phyloP scores from a whole-genome alignment of 148 eudicot genomes.

The Nepenthes mirabilis region DNA sequence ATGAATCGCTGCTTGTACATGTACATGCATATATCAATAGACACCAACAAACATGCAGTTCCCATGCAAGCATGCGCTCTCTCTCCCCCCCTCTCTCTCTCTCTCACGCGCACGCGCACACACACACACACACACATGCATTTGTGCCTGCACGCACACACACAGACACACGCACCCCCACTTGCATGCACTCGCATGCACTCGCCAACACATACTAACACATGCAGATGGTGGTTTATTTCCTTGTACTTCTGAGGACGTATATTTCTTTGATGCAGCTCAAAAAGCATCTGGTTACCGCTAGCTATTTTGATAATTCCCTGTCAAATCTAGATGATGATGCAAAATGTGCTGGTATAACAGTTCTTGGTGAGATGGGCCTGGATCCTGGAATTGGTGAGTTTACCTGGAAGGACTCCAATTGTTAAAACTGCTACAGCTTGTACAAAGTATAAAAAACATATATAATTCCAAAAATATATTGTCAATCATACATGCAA shows the following conservation, averaged over 20 bases:
- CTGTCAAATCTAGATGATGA: constrained; percentile 59
- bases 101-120: background rate
- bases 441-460: background rate
- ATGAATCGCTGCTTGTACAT: too few relatives aligned
- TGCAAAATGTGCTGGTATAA: constrained; percentile 70
- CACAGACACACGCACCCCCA: too few relatives aligned
- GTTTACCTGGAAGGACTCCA: background rate
- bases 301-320: constrained; percentile 87
- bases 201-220: too few relatives aligned
- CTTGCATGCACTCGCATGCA: too few relatives aligned
- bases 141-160: too few relatives aligned
- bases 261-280: constrained; percentile 44
- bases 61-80: too few relatives aligned
- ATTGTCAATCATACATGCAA: too few relatives aligned
- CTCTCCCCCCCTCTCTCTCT: background rate
- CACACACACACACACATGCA: too few relatives aligned
- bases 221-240: background rate
- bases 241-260: constrained; percentile 1
- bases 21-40: background rate
- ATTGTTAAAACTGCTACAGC: background rate
- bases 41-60: too few relatives aligned
- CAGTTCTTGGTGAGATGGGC: constrained; percentile 96
- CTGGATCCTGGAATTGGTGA: constrained; percentile 99
- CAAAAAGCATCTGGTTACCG: constrained; percentile 77
- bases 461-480: too few relatives aligned